Evolutionary conservation across 148 eudicot species (phyloP), one percentile per base, ranked within the genome.

Genomic region (Fagopyrum esculentum): DNA sequence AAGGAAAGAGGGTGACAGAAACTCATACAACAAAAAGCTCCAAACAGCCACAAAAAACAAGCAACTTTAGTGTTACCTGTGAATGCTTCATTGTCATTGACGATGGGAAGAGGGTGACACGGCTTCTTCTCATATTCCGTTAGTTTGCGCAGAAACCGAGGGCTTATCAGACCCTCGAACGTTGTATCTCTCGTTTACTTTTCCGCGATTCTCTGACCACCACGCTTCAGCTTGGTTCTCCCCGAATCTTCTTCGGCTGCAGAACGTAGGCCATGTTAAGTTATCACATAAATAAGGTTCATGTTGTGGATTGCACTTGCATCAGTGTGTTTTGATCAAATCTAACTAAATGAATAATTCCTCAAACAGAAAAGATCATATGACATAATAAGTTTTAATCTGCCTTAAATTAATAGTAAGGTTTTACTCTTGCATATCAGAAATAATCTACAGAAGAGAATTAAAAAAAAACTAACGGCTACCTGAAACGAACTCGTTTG

Each of bases 401-500:
- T 16, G 11, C 12, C 2, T 30, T 29, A 12, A 61, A 61, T 29
- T 44, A 12, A 63, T 35, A 30, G 45, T 0, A 35, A 2, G 5
- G 17, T 15, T 63, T 12, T 3, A 29, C 13, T 35, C 22, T n/a
- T 35, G 40, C 40, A 59, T 29, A 59, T 17, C 11, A 19, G 9
- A n/a, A 9, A 57, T 16, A 60, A 12, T 66, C 6, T 66, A 66
- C 49, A 74, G 22, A 49, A 26, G 16, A 55, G 30, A 57, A 19
- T 50, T 50, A 26, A 51, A 49, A 15, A 44, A 8, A 74, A 13
- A 10, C 30, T 59, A 19, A 57, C 5, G 17, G 6, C 43, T 86
- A 94, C 98, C 98, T 94, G 96, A 94, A 94, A 77, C 98, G 98
- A 73, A 94, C 98, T 19, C 98, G 89, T 80, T 94, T 94, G 76